Conservation (phyloP, 2,329 filamentous ascomycete genomes). For the Aspergillus bombycis region DNA sequence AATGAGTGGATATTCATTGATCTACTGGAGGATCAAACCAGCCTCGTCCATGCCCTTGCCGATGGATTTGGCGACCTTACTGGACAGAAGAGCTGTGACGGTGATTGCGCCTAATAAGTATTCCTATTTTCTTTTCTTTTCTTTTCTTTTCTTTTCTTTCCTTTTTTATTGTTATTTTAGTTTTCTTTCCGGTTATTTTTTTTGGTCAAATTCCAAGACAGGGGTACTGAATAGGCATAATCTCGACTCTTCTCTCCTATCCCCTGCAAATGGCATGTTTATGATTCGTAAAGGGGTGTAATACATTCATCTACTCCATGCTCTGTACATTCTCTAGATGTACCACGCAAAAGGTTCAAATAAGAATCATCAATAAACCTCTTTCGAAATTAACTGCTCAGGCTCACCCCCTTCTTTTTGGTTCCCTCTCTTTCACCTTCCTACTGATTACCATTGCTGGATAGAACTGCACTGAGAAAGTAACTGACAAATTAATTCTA, state of each 20-base stretch:
- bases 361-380: neutral
- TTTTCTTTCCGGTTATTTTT: neutral
- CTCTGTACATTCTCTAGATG: neutral
- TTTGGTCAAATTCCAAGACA: neutral
- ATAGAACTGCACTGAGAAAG: neutral
- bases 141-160: neutral
- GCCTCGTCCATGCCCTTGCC: conserved; percentile 8
- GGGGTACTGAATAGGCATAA: neutral
- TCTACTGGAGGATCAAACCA: conserved; percentile 3
- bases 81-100: conserved; percentile 1
- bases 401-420: neutral
- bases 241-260: neutral
- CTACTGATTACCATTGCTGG: neutral
- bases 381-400: neutral
- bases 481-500: neutral
- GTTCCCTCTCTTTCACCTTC: neutral
- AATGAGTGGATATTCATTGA: neutral
- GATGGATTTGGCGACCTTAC: neutral
- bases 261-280: neutral
- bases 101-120: neutral
- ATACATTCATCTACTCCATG: neutral
- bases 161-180: neutral
- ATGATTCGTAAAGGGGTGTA: neutral
- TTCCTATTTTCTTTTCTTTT: neutral
- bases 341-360: neutral